Evolutionary conservation across 1,284 basidiomycete genomes (phyloP).

Genomic region (Trichosporon faecale): DNA sequence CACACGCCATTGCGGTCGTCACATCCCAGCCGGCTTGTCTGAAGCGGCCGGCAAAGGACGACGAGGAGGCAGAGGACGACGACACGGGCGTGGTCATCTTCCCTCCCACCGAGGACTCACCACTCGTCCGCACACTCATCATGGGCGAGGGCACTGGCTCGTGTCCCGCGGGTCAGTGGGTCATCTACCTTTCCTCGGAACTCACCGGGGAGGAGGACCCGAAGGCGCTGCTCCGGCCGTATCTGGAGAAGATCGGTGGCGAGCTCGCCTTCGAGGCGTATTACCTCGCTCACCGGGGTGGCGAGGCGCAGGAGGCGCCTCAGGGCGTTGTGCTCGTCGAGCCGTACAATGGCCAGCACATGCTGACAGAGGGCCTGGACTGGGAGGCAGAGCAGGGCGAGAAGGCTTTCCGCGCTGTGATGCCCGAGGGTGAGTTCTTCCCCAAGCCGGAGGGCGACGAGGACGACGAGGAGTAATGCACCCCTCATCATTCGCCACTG

Average conservation of each 20-base stretch:
- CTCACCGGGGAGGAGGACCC: conserved; percentile 6
- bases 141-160: conserved; percentile 82
- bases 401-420: conserved; percentile 34
- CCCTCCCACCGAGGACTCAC: conserved; percentile 63
- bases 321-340: conserved; percentile 27
- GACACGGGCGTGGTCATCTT: conserved; percentile 78
- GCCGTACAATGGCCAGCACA: conserved; percentile 35
- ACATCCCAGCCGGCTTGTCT: conserved; percentile 50
- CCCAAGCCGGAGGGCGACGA: conserved; percentile 56
- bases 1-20: conserved; percentile 68
- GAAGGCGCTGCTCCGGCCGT: conserved; percentile 29
- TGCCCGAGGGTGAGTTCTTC: conserved; percentile 45
- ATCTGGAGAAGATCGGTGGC: conserved; percentile 28
- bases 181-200: conserved; percentile 49
- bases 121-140: conserved; percentile 65
- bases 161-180: conserved; percentile 78
- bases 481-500: neutral
- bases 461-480: conserved; percentile 54
- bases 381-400: conserved; percentile 44
- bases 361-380: conserved; percentile 45
- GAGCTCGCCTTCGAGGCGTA: neutral
- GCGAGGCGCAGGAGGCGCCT: neutral
- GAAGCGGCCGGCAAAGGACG: conserved; percentile 20
- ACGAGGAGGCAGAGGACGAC: conserved; percentile 46
- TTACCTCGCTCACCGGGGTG: conserved; percentile 11